A percentile compares a stretch with the other conserved stretches of the same genome.
phyloP scores from a whole-genome alignment of 108 stramenopile species.

The Nitzschia sp. region DNA sequence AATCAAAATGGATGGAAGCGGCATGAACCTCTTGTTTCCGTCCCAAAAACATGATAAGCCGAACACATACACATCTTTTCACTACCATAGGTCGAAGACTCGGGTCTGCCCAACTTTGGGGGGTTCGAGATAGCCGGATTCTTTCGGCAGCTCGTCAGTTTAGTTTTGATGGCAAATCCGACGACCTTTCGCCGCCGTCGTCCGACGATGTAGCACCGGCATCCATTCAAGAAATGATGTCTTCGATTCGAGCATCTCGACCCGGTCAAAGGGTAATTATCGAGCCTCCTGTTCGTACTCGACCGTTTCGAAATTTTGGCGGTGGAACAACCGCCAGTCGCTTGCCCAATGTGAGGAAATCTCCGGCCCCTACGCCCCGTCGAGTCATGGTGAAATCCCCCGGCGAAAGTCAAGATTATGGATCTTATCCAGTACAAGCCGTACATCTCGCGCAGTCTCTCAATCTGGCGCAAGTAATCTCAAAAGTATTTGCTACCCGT shows the following conservation, averaged over 20 bases:
- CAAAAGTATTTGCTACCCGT: conserved; percentile 67
- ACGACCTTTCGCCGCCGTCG: neutral
- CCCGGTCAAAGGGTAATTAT: conserved; percentile 11
- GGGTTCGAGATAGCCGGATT: neutral
- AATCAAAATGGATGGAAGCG: too few relatives aligned
- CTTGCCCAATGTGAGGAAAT: conserved; percentile 4
- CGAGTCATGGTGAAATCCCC: neutral
- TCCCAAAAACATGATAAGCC: neutral
- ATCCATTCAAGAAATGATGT: conserved; percentile 2
- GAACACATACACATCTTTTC: neutral
- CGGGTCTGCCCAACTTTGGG: neutral
- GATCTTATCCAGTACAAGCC: conserved; percentile 39
- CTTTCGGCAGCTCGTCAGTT: neutral
- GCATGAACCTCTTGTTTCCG: too few relatives aligned
- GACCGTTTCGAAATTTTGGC: conserved; percentile 30
- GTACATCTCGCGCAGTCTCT: conserved; percentile 72
- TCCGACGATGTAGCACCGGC: neutral
- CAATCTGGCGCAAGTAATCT: conserved; percentile 66
- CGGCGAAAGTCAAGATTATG: neutral
- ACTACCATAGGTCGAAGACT: neutral
- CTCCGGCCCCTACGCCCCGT: conserved; percentile 7
- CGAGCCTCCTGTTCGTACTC: conserved; percentile 24
- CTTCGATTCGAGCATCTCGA: neutral
- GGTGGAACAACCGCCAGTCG: neutral
- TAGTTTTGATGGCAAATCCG: neutral